Percentiles rank a stretch among this genome's conserved stretches.
Conservation (phyloP, 2,329 filamentous ascomycete genomes). For the Cercospora sp. region DNA sequence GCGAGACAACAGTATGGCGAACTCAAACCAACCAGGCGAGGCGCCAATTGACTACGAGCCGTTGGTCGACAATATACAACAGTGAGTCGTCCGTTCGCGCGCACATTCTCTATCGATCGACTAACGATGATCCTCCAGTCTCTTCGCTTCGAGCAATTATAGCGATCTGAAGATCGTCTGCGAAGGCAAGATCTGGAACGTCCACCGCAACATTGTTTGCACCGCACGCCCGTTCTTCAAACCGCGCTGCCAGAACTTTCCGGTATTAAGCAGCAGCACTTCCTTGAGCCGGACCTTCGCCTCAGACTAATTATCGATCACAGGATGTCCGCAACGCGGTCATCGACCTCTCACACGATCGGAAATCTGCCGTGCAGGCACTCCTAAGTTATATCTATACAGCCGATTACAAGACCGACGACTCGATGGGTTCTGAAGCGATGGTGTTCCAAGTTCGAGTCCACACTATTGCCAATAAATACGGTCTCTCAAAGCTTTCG, state of each 20-base stretch:
- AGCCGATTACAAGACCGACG: neutral
- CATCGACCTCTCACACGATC: neutral
- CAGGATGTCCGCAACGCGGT: neutral
- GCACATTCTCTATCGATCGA: neutral
- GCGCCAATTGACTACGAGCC: neutral
- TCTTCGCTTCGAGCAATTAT: neutral
- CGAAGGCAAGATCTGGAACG: conserved; percentile 20
- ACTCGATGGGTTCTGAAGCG: neutral
- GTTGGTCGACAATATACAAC: neutral
- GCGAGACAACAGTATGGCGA: neutral
- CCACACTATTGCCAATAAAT: conserved; percentile 10
- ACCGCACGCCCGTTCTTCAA: conserved; percentile 22
- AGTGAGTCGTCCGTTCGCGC: neutral
- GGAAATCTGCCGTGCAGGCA: conserved; percentile 11
- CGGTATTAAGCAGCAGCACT: neutral
- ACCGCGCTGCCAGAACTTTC: neutral
- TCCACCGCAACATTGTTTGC: conserved; percentile 32
- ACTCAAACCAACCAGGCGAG: neutral
- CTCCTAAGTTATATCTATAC: conserved; percentile 25
- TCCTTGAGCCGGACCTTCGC: too few relatives aligned
- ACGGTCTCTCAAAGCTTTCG: conserved; percentile 8
- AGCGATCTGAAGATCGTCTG: conserved; percentile 29
- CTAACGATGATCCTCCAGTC: neutral
- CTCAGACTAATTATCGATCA: too few relatives aligned
- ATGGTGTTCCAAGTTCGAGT: neutral